A percentile compares a stretch with the other conserved stretches of the same genome.
Conservation (phyloP, 148 eudicot genomes). For the Talinum fruticosum region DNA sequence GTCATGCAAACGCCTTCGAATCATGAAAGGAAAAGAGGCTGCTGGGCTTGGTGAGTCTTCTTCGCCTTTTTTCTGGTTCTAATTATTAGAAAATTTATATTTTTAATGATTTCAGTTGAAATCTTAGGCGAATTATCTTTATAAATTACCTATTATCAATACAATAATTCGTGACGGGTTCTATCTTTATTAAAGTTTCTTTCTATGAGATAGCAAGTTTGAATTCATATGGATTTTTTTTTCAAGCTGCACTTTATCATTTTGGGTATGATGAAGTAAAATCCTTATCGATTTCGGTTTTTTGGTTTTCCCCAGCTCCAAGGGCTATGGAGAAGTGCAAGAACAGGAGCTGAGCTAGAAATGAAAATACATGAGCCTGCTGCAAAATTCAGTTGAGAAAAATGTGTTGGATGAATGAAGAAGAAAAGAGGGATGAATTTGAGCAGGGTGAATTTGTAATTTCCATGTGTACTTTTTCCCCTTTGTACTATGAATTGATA, state of each 20-base stretch:
- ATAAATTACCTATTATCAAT: too few relatives aligned
- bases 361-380: conserved; percentile 24
- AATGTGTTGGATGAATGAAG: neutral
- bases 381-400: conserved; percentile 2
- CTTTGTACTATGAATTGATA: conserved; percentile 27
- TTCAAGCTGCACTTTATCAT: too few relatives aligned
- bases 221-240: too few relatives aligned
- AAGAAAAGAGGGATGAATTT: conserved; percentile 25
- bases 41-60: conserved; percentile 52
- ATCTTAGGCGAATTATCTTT: too few relatives aligned
- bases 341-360: conserved; percentile 39
- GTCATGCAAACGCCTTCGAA: conserved; percentile 60
- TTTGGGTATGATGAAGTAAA: neutral
- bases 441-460: conserved; percentile 41
- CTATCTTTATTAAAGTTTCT: neutral
- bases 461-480: conserved; percentile 23
- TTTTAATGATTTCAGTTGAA: too few relatives aligned
- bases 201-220: too few relatives aligned
- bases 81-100: neutral
- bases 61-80: neutral
- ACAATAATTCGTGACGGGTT: too few relatives aligned
- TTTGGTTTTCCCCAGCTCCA: conserved; percentile 43
- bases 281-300: neutral
- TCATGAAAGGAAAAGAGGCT: conserved; percentile 65
- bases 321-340: conserved; percentile 65